phyloP scores from a whole-genome alignment of 2,329 filamentous ascomycete genomes.

The Venturia carpophila region DNA sequence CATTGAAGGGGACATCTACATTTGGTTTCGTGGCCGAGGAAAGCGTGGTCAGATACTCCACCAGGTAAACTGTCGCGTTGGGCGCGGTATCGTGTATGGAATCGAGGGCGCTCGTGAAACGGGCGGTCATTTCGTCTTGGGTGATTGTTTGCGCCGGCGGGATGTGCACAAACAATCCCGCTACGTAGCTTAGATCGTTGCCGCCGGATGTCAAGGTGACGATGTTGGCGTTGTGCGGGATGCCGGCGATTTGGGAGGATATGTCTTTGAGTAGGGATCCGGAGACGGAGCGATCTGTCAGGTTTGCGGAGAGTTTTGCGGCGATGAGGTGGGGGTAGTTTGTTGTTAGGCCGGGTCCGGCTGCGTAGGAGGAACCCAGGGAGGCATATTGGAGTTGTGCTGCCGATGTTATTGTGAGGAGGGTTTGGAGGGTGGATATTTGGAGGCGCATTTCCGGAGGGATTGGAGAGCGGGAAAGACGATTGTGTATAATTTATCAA shows the following conservation, averaged over 20 bases:
- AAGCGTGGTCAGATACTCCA: conserved; percentile 19
- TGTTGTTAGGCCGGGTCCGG: conserved; percentile 29
- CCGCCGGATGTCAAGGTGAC: conserved; percentile 34
- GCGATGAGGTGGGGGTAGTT: conserved; percentile 34
- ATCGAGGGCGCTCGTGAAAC: conserved; percentile 13
- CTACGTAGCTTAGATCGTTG: conserved; percentile 35
- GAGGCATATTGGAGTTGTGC: conserved; percentile 15
- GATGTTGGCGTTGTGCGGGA: conserved; percentile 31
- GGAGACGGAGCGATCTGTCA: conserved; percentile 25
- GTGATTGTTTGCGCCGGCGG: neutral
- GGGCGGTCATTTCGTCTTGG: neutral
- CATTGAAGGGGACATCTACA: conserved; percentile 16
- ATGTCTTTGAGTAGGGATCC: conserved; percentile 33
- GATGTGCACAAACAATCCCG: conserved; percentile 29
- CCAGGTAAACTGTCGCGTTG: conserved; percentile 13
- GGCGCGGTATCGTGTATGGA: conserved; percentile 8
- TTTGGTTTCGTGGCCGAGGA: neutral
- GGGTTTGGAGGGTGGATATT: neutral
- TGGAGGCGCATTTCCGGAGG: neutral
- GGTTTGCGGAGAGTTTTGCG: conserved; percentile 23
- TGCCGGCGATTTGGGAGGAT: conserved; percentile 27
- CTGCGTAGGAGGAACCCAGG: conserved; percentile 23
- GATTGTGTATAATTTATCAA: too few relatives aligned
- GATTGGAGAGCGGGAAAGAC: neutral
- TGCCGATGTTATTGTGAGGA: neutral